Evolutionary conservation across 306 rosid species (phyloP), one percentile per base, ranked within the genome.

Genomic region (Vicia villosa): DNA sequence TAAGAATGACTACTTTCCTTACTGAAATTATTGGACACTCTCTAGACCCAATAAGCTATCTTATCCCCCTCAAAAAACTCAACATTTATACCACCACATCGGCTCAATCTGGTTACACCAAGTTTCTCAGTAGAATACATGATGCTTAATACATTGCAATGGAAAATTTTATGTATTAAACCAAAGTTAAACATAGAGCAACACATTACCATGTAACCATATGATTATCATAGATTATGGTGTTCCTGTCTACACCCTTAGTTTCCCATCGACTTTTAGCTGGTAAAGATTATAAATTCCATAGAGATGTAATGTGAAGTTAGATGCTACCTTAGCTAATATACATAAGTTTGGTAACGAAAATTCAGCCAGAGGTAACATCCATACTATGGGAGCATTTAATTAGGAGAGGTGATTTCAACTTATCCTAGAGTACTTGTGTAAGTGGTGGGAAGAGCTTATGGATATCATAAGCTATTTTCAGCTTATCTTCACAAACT

Each of bases 351-450:
- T n/a, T n/a, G n/a, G n/a, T n/a, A n/a, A n/a, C n/a, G n/a, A n/a
- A n/a, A n/a, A n/a, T n/a, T n/a, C n/a, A n/a, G n/a, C 8, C 64
- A 47, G 34, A 69, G 21, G 76, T 43, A 38, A 50, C 61, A 62
- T 24, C 26, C 17, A 54, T 6, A 54, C 34, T 21, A 1, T 1
- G 3, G 32, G 32, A 52, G 14, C 32, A 11, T 52, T 10, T 43
- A 14, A 14, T 45, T n/a, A 45, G 19, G 3, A 46, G 52, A 46
- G 14, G 8, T n/a, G 1, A n/a, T 46, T 46, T 46, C 52, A n/a
- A 46, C 52, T n/a, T 1, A 45, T 45, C 19, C 1, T n/a, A n/a
- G n/a, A n/a, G n/a, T n/a, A n/a, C n/a, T n/a, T n/a, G n/a, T n/a
- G 50, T 16, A 8, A 17, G 59, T 52, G 11, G 20, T 20, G 3